Evolutionary conservation across 2,329 filamentous ascomycete species (phyloP), one percentile per base, ranked within the genome.

Genomic region (Xylaria sp.): DNA sequence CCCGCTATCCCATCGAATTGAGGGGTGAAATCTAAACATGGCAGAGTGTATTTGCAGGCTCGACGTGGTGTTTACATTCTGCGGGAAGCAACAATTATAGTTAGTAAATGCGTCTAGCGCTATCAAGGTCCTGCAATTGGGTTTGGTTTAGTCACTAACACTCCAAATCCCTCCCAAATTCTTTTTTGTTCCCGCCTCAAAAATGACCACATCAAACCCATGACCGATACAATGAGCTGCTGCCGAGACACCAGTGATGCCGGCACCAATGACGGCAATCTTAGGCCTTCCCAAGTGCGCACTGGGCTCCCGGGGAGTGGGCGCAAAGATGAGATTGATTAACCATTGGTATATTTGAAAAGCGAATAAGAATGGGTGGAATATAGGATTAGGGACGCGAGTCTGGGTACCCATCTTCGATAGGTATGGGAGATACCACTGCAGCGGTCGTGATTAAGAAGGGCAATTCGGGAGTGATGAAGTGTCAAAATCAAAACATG

Each of bases 1-100:
- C n/a, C 92, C 92, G 37, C 85, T 83, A 41, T 87, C 83, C 89
- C 92, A 97, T 69, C 87, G 85, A 1, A 97, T 88, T 0, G 91
- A 92, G 0, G 94, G 94, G 73, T 95, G 92, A 78, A 97, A 97
- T 25, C 93, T 88, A 79, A 95, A 97, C 93, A 96, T 96, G 67
- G 94, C 80, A 23, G 90, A 93, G 78, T 97, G 92, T 25, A 97
- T 94, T 76, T 96, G 93, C 0, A 97, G 86, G 18, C 92, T 89
- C 0, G 92, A 94, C 0, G 92, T 94, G 61, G 92, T 92, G 82
- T 96, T 95, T 50, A 96, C 92, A 79, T 87, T 87, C 89, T 93
- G 67, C 3, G 31, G 54, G 31, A 50, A 10, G 28, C 31, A 3
- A 1, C 0, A 50, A 2, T 0, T 50, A 2, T 71, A 0, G 46